phyloP scores from a whole-genome alignment of 192 early-diverging fungal species.

The Mortierella antarctica region DNA sequence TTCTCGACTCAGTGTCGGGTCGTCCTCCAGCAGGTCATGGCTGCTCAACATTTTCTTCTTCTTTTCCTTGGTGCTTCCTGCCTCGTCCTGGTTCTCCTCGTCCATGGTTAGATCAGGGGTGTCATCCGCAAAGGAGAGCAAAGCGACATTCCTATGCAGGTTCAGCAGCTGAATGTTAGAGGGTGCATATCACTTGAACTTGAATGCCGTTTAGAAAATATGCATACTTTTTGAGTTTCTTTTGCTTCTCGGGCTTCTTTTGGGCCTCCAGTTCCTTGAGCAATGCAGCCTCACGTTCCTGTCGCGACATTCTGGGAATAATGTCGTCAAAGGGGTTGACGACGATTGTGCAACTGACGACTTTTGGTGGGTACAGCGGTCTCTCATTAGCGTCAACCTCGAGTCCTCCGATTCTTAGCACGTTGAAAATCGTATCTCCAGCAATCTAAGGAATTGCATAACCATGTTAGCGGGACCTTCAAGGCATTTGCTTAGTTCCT shows the following conservation, averaged over 20 bases:
- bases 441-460: conserved; percentile 68
- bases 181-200: not conserved
- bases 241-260: conserved; percentile 59
- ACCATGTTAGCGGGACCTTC: too few relatives aligned
- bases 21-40: conserved; percentile 76
- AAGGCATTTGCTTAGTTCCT: not conserved
- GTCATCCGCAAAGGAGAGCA: conserved; percentile 94
- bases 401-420: conserved; percentile 85
- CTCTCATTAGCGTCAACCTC: conserved; percentile 85
- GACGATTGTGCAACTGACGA: conserved; percentile 74
- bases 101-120: conserved; percentile 55
- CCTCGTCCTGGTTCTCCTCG: conserved; percentile 54
- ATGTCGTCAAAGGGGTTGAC: conserved; percentile 96
- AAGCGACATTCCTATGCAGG: conserved; percentile 67
- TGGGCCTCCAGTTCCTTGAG: conserved; percentile 34
- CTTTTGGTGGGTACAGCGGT: conserved; percentile 78
- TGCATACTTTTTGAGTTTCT: conserved; percentile 73
- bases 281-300: conserved; percentile 41
- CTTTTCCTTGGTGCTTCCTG: conserved; percentile 60
- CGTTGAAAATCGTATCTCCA: conserved; percentile 92
- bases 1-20: conserved; percentile 51
- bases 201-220: not conserved
- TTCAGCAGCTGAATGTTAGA: conserved; percentile 5
- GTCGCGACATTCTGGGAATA: conserved; percentile 68
- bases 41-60: conserved; percentile 68